Evolutionary conservation across 768 basidiomycete genomes (phyloP), one percentile per base, ranked within the genome.

Genomic region (Mycena chlorophos): DNA sequence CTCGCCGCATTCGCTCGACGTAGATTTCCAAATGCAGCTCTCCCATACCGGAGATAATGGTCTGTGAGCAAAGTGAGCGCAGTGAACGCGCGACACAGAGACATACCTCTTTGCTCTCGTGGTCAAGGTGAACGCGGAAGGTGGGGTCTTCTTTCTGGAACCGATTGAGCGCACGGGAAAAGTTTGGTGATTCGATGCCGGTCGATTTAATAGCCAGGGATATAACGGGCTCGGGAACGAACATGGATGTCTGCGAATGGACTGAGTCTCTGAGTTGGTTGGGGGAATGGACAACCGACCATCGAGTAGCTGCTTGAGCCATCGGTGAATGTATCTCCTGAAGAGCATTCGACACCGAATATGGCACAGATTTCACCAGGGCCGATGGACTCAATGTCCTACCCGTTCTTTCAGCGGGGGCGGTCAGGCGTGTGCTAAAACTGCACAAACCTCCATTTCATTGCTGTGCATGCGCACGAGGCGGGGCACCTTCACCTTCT

Each of bases 131-230:
- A 2, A 99, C 97, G 49, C 89, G 86, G 86, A 99, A 99, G 0
- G 97, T 99, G 1, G 97, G 97, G 68, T 99, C 97, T 69, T 99
- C 97, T 73, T 94, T 95, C 72, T 96, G 89, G 86, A 99, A 99
- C 27, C 96, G 88, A 69, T 94, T 94, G 51, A 99, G 81, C 1
- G 96, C 97, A 20, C 94, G 88, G 22, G 95, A 97, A 71, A 98
- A 98, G 71, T 96, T 94, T 61, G 97, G 94, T 0, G 93, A 88
- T 71, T 99, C 97, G 54, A 87, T 82, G 28, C 96, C 97, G 46
- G 85, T 85, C 6, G 95, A 91, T 64, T 93, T 94, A 70, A 99
- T 86, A 0, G 96, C 82, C 23, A 99, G 84, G 0, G 96, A 98
- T 63, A 99, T 96, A 68, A 99, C 97, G 3, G 97, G 97, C 50